Evolutionary conservation across 2,329 filamentous ascomycete species (phyloP).

Genomic region (Phyllosticta paracitricarpa): DNA sequence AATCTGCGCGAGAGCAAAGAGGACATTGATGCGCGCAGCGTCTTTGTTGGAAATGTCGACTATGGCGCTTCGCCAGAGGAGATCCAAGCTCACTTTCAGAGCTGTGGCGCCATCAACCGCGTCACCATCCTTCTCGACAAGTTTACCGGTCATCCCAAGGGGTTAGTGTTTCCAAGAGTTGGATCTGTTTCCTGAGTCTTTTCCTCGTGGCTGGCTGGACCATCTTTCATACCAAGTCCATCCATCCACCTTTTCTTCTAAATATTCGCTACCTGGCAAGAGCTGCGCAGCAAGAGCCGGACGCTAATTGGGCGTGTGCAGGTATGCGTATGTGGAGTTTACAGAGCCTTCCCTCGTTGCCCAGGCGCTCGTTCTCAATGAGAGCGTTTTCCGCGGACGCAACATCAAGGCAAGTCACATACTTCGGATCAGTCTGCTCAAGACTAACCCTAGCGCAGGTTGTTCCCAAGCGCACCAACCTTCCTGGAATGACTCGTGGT

Average conservation of each 20-base stretch:
- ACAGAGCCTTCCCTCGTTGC: constrained; percentile 80
- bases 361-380: constrained; percentile 88
- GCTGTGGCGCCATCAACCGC: constrained; percentile 92
- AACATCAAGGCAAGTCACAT: constrained; percentile 70
- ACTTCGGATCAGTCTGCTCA: not conserved
- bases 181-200: constrained; percentile 21
- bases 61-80: constrained; percentile 96
- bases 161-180: constrained; percentile 52
- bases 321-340: constrained; percentile 98
- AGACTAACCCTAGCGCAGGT: constrained; percentile 40
- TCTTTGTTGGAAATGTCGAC: constrained; percentile 98
- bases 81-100: constrained; percentile 97
- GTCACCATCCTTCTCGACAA: constrained; percentile 97
- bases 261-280: constrained; percentile 48
- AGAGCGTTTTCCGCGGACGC: constrained; percentile 88
- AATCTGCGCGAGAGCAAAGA: constrained; percentile 87
- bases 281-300: constrained; percentile 43
- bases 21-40: constrained; percentile 86
- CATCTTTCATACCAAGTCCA: not conserved
- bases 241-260: constrained; percentile 9
- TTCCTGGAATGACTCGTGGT: constrained; percentile 86
- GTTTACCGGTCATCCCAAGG: constrained; percentile 98
- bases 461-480: constrained; percentile 87
- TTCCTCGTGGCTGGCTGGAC: not conserved
- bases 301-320: constrained; percentile 45